Base-by-base conservation (phyloP, 305 asterid genomes). In the Fraxinus albicans region DNA sequence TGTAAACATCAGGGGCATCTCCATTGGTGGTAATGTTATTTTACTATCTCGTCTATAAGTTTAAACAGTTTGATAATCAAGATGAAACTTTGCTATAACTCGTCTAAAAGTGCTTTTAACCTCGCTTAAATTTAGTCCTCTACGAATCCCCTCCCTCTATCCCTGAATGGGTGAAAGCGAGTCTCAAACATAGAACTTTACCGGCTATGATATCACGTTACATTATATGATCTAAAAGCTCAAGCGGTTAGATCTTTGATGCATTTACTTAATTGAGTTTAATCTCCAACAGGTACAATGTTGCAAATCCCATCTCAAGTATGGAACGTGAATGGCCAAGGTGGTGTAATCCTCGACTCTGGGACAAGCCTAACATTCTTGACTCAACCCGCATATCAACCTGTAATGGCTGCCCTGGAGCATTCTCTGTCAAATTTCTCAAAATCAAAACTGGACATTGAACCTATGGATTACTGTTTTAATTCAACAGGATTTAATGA, bases 271-370 rank as follows among this genome's bases (percentile, higher is more conserved):
- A 44, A 44, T 10, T 42, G 17, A 44, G 55, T 44, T 50, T 15
- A 19, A 58, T 58, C 29, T n/a, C 29, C 9, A n/a, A 58, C 29
- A 5, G 92, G 85, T 3, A n/a, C 29, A 1, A 83, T 83, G 88
- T 82, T 91, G 55, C 76, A 82, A 0, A 91, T 91, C 27, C 95
- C 95, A 12, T 21, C 80, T 0, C 89, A 81, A 29, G 87, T 87
- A 4, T 91, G 92, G 89, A 65, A 84, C 33, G 77, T 83, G 50
- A 83, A n/a, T 6, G 88, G 89, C 1, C 15, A 0, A 0, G 95
- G 95, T 0, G 95, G 95, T 3, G 74, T 77, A 44, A 89, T 91
- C 42, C 42, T 91, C 0, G 95, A 91, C 44, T 89, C 93, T 0
- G 95, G 95, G 0, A 47, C 91, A 72, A 91, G 90, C 82, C 85